Evolutionary conservation across 2,329 filamentous ascomycete species (phyloP).

Genomic region (Pseudocercospora macadamiae): DNA sequence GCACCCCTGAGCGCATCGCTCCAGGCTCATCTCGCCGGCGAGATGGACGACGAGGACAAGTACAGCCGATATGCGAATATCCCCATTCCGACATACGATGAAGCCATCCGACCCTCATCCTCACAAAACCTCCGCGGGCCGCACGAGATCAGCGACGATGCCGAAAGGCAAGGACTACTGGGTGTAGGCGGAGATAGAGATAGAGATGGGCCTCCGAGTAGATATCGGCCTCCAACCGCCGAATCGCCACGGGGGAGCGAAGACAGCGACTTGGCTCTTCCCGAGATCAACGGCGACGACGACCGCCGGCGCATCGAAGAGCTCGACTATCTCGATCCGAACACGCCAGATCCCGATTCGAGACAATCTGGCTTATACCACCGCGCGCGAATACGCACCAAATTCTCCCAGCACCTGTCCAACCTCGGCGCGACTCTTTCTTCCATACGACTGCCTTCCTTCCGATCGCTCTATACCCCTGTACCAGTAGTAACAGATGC

Average conservation of each 20-base stretch:
- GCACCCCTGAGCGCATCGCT: background rate
- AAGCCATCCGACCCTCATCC: conserved; percentile 65
- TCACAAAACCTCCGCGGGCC: conserved; percentile 52
- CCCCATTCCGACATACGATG: conserved; percentile 82
- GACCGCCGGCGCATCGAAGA: conserved; percentile 80
- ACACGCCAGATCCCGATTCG: conserved; percentile 28
- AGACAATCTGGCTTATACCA: conserved; percentile 37
- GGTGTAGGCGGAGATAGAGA: conserved; percentile 50
- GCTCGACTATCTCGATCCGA: conserved; percentile 76
- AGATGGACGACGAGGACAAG: conserved; percentile 26
- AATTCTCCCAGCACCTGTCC: conserved; percentile 61
- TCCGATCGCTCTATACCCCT: conserved; percentile 48
- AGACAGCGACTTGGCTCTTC: conserved; percentile 55
- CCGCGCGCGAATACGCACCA: conserved; percentile 48
- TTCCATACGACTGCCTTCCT: conserved; percentile 55
- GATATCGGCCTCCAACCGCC: conserved; percentile 80
- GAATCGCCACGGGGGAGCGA: conserved; percentile 72
- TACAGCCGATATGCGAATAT: conserved; percentile 41
- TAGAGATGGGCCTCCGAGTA: conserved; percentile 13
- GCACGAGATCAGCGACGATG: conserved; percentile 68
- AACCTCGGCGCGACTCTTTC: conserved; percentile 61
- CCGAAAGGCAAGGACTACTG: conserved; percentile 77
- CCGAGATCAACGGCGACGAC: conserved; percentile 57
- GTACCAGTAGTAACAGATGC: conserved; percentile 28
- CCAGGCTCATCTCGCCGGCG: background rate